These are phyloP conservation scores for Elaeagnus macrophylla DNA, from an alignment of 306 rosid species.

Conservation along the genomic window DNA sequence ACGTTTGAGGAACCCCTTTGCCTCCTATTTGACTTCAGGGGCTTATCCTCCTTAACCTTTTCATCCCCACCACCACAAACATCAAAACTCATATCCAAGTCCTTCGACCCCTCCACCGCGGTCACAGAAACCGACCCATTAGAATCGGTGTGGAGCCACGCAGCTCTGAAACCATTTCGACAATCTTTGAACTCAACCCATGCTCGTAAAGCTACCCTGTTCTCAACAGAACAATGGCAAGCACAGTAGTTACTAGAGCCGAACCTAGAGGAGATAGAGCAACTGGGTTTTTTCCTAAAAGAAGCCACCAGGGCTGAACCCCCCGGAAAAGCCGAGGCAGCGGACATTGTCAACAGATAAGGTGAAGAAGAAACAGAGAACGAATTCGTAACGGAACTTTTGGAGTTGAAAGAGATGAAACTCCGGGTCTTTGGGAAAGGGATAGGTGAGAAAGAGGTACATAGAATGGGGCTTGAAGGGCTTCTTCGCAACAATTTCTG, in stretches of 20 bases:
- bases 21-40: conserved; percentile 36
- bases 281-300: conserved; percentile 16
- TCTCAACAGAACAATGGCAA: conserved; percentile 26
- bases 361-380: not conserved
- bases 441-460: conserved; percentile 19
- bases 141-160: conserved; percentile 34
- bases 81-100: conserved; percentile 12
- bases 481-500: conserved; percentile 57
- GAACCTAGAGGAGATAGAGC: conserved; percentile 12
- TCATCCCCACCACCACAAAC: conserved; percentile 7
- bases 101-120: conserved; percentile 18
- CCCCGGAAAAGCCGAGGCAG: conserved; percentile 17
- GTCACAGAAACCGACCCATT: conserved; percentile 26
- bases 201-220: conserved; percentile 23
- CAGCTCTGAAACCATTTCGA: conserved; percentile 19
- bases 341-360: conserved; percentile 19
- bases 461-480: conserved; percentile 37
- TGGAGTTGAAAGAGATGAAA: conserved; percentile 2
- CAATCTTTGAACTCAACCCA: conserved; percentile 37
- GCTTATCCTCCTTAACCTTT: conserved; percentile 29
- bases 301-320: conserved; percentile 20
- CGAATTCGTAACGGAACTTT: too few species aligned
- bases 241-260: conserved; percentile 16
- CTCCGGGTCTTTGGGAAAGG: conserved; percentile 1
- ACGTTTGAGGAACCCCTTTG: conserved; percentile 34